These are phyloP conservation scores for Terana coerulea DNA, from an alignment of 768 basidiomycete species.

Conservation along the genomic window DNA sequence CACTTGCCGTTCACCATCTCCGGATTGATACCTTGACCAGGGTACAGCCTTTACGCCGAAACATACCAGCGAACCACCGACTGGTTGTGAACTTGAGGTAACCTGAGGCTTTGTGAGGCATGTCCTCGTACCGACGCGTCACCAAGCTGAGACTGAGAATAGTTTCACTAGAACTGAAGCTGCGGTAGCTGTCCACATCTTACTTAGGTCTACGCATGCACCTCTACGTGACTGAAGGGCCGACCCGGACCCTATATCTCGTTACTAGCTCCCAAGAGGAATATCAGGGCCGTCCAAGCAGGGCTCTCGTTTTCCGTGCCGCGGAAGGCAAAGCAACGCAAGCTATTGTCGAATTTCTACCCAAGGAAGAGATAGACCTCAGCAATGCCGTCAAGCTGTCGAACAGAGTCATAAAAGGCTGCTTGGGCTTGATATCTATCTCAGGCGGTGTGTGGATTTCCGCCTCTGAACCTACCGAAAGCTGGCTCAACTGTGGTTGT, in stretches of 20 bases:
- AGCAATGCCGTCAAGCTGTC: constrained; percentile 60
- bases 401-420: constrained; percentile 74
- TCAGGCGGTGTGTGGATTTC: constrained; percentile 51
- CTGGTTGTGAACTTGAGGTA: too few relatives aligned
- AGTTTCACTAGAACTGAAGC: too few relatives aligned
- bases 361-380: constrained; percentile 68
- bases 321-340: constrained; percentile 49
- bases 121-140: too few relatives aligned
- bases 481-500: constrained; percentile 1
- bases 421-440: constrained; percentile 75
- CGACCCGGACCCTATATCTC: constrained; percentile 63
- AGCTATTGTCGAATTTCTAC: constrained; percentile 85
- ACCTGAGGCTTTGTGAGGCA: too few relatives aligned
- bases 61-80: too few relatives aligned
- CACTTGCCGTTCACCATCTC: too few relatives aligned
- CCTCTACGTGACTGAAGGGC: constrained; percentile 65
- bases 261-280: constrained; percentile 69
- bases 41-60: too few relatives aligned
- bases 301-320: constrained; percentile 70
- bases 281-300: constrained; percentile 50
- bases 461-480: background rate
- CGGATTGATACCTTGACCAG: too few relatives aligned
- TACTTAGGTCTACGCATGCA: too few relatives aligned
- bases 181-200: too few relatives aligned
- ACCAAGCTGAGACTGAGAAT: too few relatives aligned